Conservation (phyloP, 352 stramenopile species). For the Ophiocytium majus region DNA sequence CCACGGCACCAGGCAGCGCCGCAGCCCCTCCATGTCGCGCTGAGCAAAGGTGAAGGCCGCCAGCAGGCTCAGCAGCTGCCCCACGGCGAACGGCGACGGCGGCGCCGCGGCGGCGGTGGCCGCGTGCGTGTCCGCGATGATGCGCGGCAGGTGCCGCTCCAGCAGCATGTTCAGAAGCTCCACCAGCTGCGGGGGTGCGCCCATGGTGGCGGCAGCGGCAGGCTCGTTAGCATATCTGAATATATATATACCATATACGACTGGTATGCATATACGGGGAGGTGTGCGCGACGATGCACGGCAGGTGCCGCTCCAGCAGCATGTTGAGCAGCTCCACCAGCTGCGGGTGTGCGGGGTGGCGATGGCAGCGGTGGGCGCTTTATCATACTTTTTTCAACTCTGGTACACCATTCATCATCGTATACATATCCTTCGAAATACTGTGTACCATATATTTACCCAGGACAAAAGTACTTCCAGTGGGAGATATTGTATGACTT, state of each 20-base stretch:
- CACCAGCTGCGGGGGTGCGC: conserved; percentile 45
- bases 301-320: conserved; percentile 45
- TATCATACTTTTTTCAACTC: too few relatives aligned
- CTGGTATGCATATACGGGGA: too few relatives aligned
- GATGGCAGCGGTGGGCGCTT: too few relatives aligned
- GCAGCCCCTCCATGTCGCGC: conserved; percentile 29
- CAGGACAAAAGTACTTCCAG: too few relatives aligned
- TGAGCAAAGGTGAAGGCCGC: conserved; percentile 50
- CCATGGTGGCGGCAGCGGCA: too few relatives aligned
- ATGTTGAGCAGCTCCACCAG: conserved; percentile 43
- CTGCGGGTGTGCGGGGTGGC: too few relatives aligned
- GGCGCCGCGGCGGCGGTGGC: not conserved
- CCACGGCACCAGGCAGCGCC: conserved; percentile 41
- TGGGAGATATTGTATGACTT: too few relatives aligned
- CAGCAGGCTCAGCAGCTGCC: conserved; percentile 46
- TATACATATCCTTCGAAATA: too few relatives aligned
- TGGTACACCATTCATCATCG: too few relatives aligned
- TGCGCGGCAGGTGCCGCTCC: conserved; percentile 39
- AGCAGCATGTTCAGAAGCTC: conserved; percentile 46
- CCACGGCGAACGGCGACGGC: conserved; percentile 25
- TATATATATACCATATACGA: too few relatives aligned
- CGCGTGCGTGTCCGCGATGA: not conserved
- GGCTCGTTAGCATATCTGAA: too few relatives aligned
- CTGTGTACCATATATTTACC: too few relatives aligned
- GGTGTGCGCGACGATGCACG: conserved; percentile 7